Evolutionary conservation across 1,284 basidiomycete genomes (phyloP).

Genomic region (Trichosporon faecale): DNA sequence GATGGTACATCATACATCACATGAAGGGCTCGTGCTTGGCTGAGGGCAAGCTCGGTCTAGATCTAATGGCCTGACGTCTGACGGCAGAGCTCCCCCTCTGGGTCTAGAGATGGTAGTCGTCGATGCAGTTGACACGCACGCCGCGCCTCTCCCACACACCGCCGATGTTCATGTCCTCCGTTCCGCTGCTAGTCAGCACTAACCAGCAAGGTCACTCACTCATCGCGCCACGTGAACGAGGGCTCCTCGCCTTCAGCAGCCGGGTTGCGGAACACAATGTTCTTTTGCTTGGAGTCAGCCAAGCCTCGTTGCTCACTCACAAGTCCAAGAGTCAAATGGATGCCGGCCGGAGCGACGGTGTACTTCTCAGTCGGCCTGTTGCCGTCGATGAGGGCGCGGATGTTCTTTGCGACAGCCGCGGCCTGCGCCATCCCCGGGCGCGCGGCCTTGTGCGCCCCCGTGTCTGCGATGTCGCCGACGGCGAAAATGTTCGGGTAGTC

Average conservation of each 20-base stretch:
- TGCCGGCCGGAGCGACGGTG: slow-evolving; percentile 17
- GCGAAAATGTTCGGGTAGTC: slow-evolving; percentile 63
- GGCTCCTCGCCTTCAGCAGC: slow-evolving; percentile 19
- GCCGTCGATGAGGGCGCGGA: slow-evolving; percentile 33
- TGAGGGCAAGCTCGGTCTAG: too few relatives aligned
- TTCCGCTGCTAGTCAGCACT: slow-evolving; percentile 17
- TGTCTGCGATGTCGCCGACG: slow-evolving; percentile 66
- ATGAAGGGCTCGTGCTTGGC: too few relatives aligned
- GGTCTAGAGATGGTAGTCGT: slow-evolving; percentile 26
- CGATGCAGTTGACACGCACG: slow-evolving; percentile 19
- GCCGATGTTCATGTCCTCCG: slow-evolving; percentile 26
- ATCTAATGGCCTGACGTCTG: too few relatives aligned
- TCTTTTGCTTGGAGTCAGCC: slow-evolving; percentile 18
- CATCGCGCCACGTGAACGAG: slow-evolving; percentile 19
- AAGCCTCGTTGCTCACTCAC: slow-evolving; percentile 15
- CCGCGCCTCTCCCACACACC: slow-evolving; percentile 25
- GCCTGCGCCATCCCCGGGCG: slow-evolving; percentile 45
- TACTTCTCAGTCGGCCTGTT: slow-evolving; percentile 7
- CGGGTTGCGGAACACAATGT: slow-evolving; percentile 30
- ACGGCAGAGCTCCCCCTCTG: too few relatives aligned
- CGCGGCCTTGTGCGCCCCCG: slow-evolving; percentile 64
- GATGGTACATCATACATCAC: too few relatives aligned
- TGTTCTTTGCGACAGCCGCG: slow-evolving; percentile 41
- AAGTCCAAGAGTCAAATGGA: slow-evolving; percentile 29
- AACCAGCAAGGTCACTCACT: slow-evolving; percentile 18